These are phyloP conservation scores for Alternaria rosae DNA, from an alignment of 2,329 filamentous ascomycete species.

Conservation along the genomic window DNA sequence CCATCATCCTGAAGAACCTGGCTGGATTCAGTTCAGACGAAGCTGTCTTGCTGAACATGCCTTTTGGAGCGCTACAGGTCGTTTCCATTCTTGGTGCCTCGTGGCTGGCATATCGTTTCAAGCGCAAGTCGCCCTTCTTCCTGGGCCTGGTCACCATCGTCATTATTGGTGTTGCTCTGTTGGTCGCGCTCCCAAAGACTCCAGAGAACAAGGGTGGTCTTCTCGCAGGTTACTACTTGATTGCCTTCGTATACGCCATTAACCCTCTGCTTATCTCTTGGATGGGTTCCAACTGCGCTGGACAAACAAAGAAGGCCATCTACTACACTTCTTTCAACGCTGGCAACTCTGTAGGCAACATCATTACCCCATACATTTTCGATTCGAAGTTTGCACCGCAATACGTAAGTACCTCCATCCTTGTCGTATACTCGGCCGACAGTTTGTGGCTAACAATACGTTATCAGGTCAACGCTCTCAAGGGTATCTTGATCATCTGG, in stretches of 20 bases:
- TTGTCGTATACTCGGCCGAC: neutral
- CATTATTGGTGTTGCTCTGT: conserved; percentile 65
- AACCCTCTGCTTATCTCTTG: conserved; percentile 72
- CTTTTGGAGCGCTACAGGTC: conserved; percentile 53
- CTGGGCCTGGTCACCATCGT: conserved; percentile 58
- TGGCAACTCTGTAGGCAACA: conserved; percentile 68
- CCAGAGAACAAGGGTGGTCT: conserved; percentile 56
- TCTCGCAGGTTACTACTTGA: conserved; percentile 70
- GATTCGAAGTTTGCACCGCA: conserved; percentile 29
- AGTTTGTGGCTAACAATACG: neutral
- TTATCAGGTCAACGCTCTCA: conserved; percentile 28
- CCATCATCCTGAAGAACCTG: conserved; percentile 64
- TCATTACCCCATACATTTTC: conserved; percentile 48
- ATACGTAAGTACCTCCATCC: conserved; percentile 24
- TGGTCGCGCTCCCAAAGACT: conserved; percentile 59
- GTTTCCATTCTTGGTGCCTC: conserved; percentile 49
- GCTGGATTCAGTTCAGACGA: conserved; percentile 66
- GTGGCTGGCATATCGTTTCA: conserved; percentile 65
- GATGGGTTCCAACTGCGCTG: conserved; percentile 74
- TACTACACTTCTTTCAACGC: conserved; percentile 71
- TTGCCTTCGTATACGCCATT: conserved; percentile 70
- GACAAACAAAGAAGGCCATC: conserved; percentile 71
- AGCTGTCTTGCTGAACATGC: conserved; percentile 64
- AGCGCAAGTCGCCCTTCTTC: conserved; percentile 65
- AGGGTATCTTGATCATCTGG: conserved; percentile 31